Evolutionary conservation across 2,329 filamentous ascomycete genomes (phyloP).

Genomic region (Tolypocladium sp.): DNA sequence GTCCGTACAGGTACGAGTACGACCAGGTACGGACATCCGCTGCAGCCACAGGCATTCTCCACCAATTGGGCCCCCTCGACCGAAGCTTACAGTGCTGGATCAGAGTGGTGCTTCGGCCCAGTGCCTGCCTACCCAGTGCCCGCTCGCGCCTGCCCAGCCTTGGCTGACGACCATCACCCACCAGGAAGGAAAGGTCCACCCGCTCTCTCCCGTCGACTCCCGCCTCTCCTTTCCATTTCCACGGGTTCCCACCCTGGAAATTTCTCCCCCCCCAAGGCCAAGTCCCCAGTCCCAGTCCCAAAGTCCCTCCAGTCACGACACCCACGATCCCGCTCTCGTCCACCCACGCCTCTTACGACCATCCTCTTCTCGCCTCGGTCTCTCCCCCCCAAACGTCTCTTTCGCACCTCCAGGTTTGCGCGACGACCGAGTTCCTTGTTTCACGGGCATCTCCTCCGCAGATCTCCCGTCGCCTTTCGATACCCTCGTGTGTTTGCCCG

Average conservation of each 20-base stretch:
- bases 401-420: conserved; percentile 2
- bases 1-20: too few relatives aligned
- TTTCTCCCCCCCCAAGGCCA: conserved; percentile 4
- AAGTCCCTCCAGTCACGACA: conserved; percentile 2
- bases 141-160: neutral
- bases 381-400: conserved; percentile 4
- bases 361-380: conserved; percentile 2
- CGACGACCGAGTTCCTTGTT: neutral
- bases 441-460: neutral
- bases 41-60: neutral
- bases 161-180: neutral
- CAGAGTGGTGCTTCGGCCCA: too few relatives aligned
- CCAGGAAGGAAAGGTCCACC: neutral
- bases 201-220: conserved; percentile 5
- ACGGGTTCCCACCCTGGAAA: conserved; percentile 9
- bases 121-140: too few relatives aligned
- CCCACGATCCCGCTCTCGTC: conserved; percentile 4
- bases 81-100: neutral
- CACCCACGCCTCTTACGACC: conserved; percentile 4
- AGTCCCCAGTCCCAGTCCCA: neutral
- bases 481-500: conserved; percentile 8
- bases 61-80: neutral
- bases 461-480: conserved; percentile 3
- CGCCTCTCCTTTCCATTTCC: conserved; percentile 9
- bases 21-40: neutral